These are phyloP conservation scores for Cylindricascospora bacillispora DNA, from an alignment of 1,139 yeast species.

Conservation along the genomic window DNA sequence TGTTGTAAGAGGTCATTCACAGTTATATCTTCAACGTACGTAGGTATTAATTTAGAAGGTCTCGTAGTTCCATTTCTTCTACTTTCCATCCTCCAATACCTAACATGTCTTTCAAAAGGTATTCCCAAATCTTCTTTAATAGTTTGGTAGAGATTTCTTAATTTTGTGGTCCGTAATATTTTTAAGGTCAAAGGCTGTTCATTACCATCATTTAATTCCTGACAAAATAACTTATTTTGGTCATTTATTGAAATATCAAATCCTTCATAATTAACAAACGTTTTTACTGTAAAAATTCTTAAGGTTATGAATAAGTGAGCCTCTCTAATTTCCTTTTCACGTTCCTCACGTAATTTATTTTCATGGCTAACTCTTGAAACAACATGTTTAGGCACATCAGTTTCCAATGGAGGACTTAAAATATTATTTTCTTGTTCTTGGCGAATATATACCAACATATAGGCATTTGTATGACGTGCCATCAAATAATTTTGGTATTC, in stretches of 20 bases:
- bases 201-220: constrained; percentile 33
- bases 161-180: constrained; percentile 45
- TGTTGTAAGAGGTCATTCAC: constrained; percentile 35
- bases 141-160: constrained; percentile 37
- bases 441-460: constrained; percentile 88
- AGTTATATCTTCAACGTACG: constrained; percentile 26
- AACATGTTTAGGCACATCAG: constrained; percentile 58
- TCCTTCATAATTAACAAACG: constrained; percentile 52
- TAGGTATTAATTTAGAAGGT: constrained; percentile 40
- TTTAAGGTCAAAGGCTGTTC: constrained; percentile 42
- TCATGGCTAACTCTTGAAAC: constrained; percentile 54
- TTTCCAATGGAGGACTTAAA: constrained; percentile 44
- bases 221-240: constrained; percentile 32
- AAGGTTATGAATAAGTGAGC: constrained; percentile 61
- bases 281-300: constrained; percentile 38
- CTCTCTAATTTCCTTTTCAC: constrained; percentile 62
- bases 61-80: constrained; percentile 68
- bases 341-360: constrained; percentile 38
- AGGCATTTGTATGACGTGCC: constrained; percentile 83
- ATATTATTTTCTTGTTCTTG: constrained; percentile 46
- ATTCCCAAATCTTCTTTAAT: constrained; percentile 38
- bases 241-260: constrained; percentile 67
- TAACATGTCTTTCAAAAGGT: constrained; percentile 29
- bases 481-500: constrained; percentile 54
- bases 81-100: constrained; percentile 54